Base-by-base conservation (phyloP, 2,329 filamentous ascomycete genomes). In the Pyrenophora teres region DNA sequence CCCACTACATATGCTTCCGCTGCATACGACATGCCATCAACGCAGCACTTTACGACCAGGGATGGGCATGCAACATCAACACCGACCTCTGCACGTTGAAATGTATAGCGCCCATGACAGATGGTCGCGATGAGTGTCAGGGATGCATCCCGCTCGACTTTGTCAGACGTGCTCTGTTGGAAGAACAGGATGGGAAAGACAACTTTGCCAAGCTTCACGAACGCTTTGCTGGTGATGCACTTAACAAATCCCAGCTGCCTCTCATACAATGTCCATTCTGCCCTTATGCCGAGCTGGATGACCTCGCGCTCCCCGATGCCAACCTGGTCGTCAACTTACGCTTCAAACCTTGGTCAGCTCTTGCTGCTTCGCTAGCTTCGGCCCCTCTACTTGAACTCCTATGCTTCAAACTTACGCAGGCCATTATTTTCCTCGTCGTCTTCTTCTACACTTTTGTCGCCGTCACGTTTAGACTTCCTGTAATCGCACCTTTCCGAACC, bases 1-100 rank as follows among this genome's bases (percentile, higher is more conserved):
- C 84, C 1, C 90, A 94, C 74, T 83, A 89, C 68, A 80, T 93
- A 47, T 94, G 90, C 75, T 87, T 92, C 74, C 83, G 84, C 39
- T 97, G 94, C 73, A 87, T 97, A 43, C 87, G 87, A 57, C 85
- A 88, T 59, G 87, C 92, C 9, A 82, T 93, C 52, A 88, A 87
- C 42, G 93, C 97, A 70, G 92, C 92, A 2, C 78, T 97, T 0
- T 97, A 96, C 69, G 94, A 94, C 0, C 94, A 97, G 72, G 90
- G 90, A 45, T 97, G 93, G 90, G 83, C 85, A 42, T 86, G 88
- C 52, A 94, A 85, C 64, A 87, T 97, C 62, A 83, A 94, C 67
- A 74, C 84, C 23, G 81, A 86, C 52, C 84, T 81, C 32, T 89
- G 89, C 32, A 92, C 90, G 0, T 79, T 97, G 46, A 85, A 84